Base-by-base conservation (phyloP, 495 filamentous ascomycete genomes). In the Penicillium canariense region DNA sequence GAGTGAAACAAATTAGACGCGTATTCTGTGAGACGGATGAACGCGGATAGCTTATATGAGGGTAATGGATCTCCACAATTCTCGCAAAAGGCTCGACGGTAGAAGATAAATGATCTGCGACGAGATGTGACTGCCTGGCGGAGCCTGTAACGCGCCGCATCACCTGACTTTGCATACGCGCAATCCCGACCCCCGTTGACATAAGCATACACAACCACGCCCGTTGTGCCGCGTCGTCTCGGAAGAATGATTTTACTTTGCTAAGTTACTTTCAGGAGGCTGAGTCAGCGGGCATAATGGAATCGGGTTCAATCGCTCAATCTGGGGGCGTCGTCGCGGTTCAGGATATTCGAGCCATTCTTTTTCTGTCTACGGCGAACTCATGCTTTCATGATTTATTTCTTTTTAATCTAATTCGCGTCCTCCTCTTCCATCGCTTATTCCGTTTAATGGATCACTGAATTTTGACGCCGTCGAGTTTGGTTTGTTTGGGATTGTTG, bases 401-500 rank as follows among this genome's bases (percentile, higher is more conserved):
- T 52, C 27, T 44, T 60, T 58, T 14, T 58, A 34, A 50, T 55
- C 22, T 52, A 48, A 54, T 60, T 55, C 36, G 42, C 17, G 35
- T n/a, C 52, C 50, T 17, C 51, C 48, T 22, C 31, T 53, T 48
- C 49, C 28, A 34, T 43, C 18, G 25, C 27, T 3, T 40, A 22
- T 34, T 28, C 28, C 5, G 5, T 57, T 58, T 66, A 54, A 68
- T 68, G 62, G 55, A 63, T 57, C 50, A 1, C 15, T 59, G 51
- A 62, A 35, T 47, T 53, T n/a, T 40, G 32, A 38, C 43, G n/a
- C 46, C 35, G 15, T 49, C 27, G 22, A 52, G 9, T 51, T 35
- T 45, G 44, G 31, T 55, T 40, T 55, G 31, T 12, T 42, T 48
- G 48, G 51, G 55, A 64, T 66, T 64, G 60, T 63, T 66, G 65